phyloP scores from a whole-genome alignment of 768 basidiomycete genomes.

The Leccinum subtestaceum region DNA sequence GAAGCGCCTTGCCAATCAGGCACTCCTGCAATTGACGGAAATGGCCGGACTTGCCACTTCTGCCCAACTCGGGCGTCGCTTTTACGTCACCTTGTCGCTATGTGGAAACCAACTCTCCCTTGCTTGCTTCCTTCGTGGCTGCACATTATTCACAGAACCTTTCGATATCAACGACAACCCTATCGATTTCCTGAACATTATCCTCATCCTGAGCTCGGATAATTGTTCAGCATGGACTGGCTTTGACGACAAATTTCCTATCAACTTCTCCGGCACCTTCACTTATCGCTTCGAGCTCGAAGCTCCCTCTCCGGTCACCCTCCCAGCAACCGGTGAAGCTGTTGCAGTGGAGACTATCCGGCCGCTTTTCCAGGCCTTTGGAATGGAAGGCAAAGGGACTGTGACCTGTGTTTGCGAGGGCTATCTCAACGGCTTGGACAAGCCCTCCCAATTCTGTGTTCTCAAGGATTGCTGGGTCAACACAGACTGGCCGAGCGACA shows the following conservation, averaged over 20 bases:
- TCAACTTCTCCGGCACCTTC: no score
- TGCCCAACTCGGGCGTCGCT: background rate
- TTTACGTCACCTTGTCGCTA: background rate
- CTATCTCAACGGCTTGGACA: no score
- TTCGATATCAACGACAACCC: background rate
- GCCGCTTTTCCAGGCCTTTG: no score
- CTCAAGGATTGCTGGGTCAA: background rate
- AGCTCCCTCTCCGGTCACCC: no score
- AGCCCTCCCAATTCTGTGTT: background rate
- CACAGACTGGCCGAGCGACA: background rate
- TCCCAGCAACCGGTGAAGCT: no score
- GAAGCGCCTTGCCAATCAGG: background rate
- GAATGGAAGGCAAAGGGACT: no score
- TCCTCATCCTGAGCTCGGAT: background rate
- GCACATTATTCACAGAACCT: background rate
- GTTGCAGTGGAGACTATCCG: no score
- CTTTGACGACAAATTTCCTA: no score
- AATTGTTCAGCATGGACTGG: no score
- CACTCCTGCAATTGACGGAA: background rate
- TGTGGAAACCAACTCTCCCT: background rate
- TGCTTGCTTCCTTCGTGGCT: background rate
- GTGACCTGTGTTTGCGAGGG: no score
- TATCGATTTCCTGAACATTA: background rate
- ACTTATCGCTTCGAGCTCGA: no score
- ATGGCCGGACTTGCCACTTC: background rate